Evolutionary conservation across 768 basidiomycete genomes (phyloP), one percentile per base, ranked within the genome.

Genomic region (Amanita muscaria): DNA sequence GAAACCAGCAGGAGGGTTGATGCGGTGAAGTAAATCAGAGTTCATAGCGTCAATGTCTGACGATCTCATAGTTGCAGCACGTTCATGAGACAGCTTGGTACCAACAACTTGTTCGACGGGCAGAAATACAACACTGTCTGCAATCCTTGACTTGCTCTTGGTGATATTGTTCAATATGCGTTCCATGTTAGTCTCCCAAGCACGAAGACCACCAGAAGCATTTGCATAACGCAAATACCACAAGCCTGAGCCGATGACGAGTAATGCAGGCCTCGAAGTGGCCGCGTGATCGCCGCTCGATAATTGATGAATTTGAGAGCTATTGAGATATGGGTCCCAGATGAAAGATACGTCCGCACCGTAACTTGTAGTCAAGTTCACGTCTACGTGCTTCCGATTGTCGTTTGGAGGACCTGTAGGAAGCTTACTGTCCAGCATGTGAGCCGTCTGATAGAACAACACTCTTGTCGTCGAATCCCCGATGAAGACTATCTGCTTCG

Each of bases 41-140:
- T 96, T 94, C 89, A 96, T 92, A 31, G 84, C 86, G 53, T 89
- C 83, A 44, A 93, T 82, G 55, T 92, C 88, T 11, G 82, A 74
- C 19, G 77, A 69, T 45, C 76, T 76, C 69, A 96, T 85, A 8
- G 80, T 82, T 21, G 66, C 55, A 5, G 77, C 75, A 43, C 88
- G 74, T 22, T 80, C 77, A 2, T 65, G 59, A 0, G 78, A 73
- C 21, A 96, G 64, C 56, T 83, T 84, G 10, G 74, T 72, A 29
- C 73, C 52, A n/a, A 85, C 66, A 10, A 88, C 68, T 34, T 81
- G 73, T 53, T 85, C 78, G 16, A 93, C 76, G 4, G 91, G 91
- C 15, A 93, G 68, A 37, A 93, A 67, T 18, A 92, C 73, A 32
- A 91, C 67, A 33, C 77, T 61, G 57, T 93, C 88, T 16, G 90